Evolutionary conservation across 306 rosid species (phyloP), one percentile per base, ranked within the genome.

Genomic region (Dryas octopetala): DNA sequence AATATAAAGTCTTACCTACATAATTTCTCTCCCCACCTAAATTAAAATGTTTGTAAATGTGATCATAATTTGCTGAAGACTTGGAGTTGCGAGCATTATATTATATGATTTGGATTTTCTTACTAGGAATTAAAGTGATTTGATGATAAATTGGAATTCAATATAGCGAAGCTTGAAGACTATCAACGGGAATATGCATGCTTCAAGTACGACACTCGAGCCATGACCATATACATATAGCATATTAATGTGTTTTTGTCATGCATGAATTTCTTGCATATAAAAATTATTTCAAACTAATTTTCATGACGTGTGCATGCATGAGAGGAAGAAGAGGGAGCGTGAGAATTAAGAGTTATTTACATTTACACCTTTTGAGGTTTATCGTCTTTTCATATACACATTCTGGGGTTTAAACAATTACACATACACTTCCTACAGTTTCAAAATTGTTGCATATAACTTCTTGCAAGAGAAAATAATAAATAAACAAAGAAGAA

Each of bases 101-200:
- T 57, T 53, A 44, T 41, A 6, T 41, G 23, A 5, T 7, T 57
- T 17, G 62, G 13, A 47, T 54, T 71, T 54, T 71, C 75, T 41
- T 71, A 71, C 53, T 53, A 71, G 75, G 75, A 10, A 14, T 40
- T 32, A 62, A 54, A 11, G 50, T 41, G 41, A 41, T 70, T n/a
- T 70, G 54, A 23, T 71, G 66, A 8, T 8, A 19, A 43, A 17
- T 41, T 40, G 53, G 54, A 6, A 17, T 44, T 45, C 66, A 7
- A 19, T 15, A 19, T 41, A 52, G 43, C 3, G 28, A 52, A 60
- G 44, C 44, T 32, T 19, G 19, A 54, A 43, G 64, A 44, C n/a
- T 32, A 32, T 49, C 62, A 50, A 41, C 23, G 16, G 66, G 74
- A 62, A 70, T 70, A 26, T 52, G 15, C 45, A 54, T 71, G 8